Percentiles rank a stretch among this genome's conserved stretches.
Conservation (phyloP, 2,329 filamentous ascomycete genomes). For the Didymellaceae sp. region DNA sequence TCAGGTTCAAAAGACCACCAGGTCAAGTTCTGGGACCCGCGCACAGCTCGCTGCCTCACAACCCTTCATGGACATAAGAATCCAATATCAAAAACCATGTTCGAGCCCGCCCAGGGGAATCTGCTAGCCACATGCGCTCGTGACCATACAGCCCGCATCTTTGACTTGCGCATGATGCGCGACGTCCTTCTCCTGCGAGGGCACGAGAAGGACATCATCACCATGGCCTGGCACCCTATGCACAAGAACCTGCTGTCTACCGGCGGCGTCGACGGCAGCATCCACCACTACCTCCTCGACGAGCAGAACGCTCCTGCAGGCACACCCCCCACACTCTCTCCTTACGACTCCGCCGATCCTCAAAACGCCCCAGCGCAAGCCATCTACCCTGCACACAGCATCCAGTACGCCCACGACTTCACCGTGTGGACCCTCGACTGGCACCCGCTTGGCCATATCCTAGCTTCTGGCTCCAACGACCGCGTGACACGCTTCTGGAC, state of each 20-base stretch:
- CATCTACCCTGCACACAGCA: slow-evolving; percentile 88
- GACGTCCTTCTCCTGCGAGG: slow-evolving; percentile 93
- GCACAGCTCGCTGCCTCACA: slow-evolving; percentile 85
- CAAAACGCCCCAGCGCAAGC: slow-evolving; percentile 81
- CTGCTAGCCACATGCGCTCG: slow-evolving; percentile 91
- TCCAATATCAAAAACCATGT: slow-evolving; percentile 89
- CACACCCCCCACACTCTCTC: slow-evolving; percentile 73
- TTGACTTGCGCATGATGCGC: slow-evolving; percentile 97
- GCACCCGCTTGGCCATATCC: slow-evolving; percentile 94
- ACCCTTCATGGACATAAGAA: slow-evolving; percentile 98
- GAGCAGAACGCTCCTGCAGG: slow-evolving; percentile 86
- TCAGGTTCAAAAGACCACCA: slow-evolving; percentile 97
- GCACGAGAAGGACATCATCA: slow-evolving; percentile 95
- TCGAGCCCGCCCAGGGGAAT: slow-evolving; percentile 83
- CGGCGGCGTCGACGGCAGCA: slow-evolving; percentile 85
- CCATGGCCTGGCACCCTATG: slow-evolving; percentile 90
- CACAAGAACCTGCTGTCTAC: slow-evolving; percentile 89
- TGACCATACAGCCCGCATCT: slow-evolving; percentile 90
- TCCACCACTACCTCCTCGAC: slow-evolving; percentile 94
- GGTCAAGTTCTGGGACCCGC: slow-evolving; percentile 98
- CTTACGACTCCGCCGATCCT: slow-evolving; percentile 82
- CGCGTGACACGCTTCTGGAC: slow-evolving; percentile 98
- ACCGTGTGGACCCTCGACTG: slow-evolving; percentile 98
- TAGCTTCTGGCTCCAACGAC: slow-evolving; percentile 95
- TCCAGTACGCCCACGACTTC: slow-evolving; percentile 89